Evolutionary conservation across 2,329 filamentous ascomycete genomes (phyloP), one percentile per base, ranked within the genome.

Genomic region (Fusarium napiforme): DNA sequence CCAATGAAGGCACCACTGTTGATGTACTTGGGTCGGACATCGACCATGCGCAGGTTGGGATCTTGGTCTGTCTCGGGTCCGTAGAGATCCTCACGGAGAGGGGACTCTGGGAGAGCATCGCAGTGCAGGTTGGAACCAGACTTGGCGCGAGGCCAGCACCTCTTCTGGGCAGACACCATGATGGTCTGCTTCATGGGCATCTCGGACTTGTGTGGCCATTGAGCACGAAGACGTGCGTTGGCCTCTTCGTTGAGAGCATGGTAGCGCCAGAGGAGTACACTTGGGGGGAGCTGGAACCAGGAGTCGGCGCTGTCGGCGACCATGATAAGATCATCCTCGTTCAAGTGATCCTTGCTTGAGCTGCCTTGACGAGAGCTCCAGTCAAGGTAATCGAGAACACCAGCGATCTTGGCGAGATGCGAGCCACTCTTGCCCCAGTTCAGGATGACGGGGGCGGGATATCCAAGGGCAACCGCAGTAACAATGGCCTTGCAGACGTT

Each of bases 271-370:
- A 80, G 70, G 11, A 80, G 70, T 2, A 80, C 67, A 16, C 72
- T 69, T 3, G 78, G 78, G 1, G 79, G 77, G 1, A 80, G 78
- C 52, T 80, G 79, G 50, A 79, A 79, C 79, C 79, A 80, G 1
- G 77, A 63, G 36, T 80, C 79, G 23, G 76, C 72, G 14, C 77
- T 76, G 15, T 80, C 79, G 2, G 76, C 72, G 7, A 80, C 61
- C 28, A 80, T 60, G n/a, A 79, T 62, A 11, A 80, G 62, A 32
- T 80, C 79, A 14, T 80, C 57, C 11, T 75, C 72, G 7, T 50
- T 39, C 18, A 78, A 23, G 23, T 64, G 72, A 12, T 67, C 70
- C 19, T 62, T 65, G 58, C 67, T 50, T 15, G 72, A 30, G 2
- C 11, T 6, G 52, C 6, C 39, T 49, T 50, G 65, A 40, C 63